phyloP scores from a whole-genome alignment of 2,329 filamentous ascomycete species.

The Rosellinia necatrix region DNA sequence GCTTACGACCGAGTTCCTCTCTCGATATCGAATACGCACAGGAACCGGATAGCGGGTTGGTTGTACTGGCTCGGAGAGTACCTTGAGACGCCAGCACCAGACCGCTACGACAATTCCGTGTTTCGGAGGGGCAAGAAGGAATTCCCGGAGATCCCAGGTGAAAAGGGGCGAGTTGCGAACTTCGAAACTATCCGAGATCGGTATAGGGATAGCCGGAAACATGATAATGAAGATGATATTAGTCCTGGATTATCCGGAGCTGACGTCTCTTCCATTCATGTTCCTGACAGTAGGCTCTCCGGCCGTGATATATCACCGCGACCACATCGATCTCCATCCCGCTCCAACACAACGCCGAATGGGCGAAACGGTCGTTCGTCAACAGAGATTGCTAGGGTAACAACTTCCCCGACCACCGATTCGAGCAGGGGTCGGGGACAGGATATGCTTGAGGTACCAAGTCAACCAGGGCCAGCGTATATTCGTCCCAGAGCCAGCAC shows the following conservation, averaged over 20 bases:
- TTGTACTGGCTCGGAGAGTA: conserved; percentile 51
- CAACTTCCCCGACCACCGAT: conserved; percentile 2
- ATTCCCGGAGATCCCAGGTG: conserved; percentile 63
- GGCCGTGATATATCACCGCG: conserved; percentile 24
- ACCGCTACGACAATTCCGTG: conserved; percentile 53
- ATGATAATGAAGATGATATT: conserved; percentile 39
- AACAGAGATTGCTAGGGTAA: background rate
- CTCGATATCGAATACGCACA: conserved; percentile 36
- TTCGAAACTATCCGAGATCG: conserved; percentile 45
- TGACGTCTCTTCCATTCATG: conserved; percentile 41
- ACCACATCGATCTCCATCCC: conserved; percentile 30
- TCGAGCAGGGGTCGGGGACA: conserved; percentile 24
- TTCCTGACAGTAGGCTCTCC: conserved; percentile 28
- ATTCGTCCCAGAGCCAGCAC: conserved; percentile 23
- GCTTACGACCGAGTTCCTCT: background rate
- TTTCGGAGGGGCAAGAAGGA: conserved; percentile 52
- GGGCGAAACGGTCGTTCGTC: conserved; percentile 1
- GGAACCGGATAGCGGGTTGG: conserved; percentile 49
- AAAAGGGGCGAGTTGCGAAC: conserved; percentile 49
- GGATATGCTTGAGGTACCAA: conserved; percentile 43
- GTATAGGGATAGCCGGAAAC: conserved; percentile 44
- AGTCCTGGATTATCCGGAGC: conserved; percentile 43
- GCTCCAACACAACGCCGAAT: conserved; percentile 25
- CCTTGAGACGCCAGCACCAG: conserved; percentile 52
- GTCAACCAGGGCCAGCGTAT: conserved; percentile 21